Conservation (phyloP, 208 protist species). For the Leishmania tropica region DNA sequence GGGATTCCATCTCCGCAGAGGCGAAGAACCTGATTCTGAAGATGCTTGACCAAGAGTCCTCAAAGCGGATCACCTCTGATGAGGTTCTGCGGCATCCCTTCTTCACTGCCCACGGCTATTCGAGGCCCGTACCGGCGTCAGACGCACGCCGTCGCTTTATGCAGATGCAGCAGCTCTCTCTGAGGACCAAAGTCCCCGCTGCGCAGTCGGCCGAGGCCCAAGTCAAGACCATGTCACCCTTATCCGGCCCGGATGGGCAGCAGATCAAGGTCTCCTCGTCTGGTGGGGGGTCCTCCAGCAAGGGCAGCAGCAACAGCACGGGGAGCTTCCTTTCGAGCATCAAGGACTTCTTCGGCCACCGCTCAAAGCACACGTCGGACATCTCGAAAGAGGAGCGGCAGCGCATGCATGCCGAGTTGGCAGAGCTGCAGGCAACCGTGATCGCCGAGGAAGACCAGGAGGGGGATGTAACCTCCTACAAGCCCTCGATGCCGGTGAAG, state of each 20-base stretch:
- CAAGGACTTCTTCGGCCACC: constrained; percentile 31
- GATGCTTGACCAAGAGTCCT: constrained; percentile 81
- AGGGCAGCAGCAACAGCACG: constrained; percentile 26
- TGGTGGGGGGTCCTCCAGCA: background rate
- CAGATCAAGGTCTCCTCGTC: background rate
- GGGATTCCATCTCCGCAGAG: constrained; percentile 68
- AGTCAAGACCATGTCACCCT: background rate
- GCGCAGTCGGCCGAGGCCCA: constrained; percentile 8
- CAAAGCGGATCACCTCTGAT: constrained; percentile 63
- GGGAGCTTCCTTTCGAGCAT: constrained; percentile 30
- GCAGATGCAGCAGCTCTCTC: constrained; percentile 33
- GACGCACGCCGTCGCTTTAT: constrained; percentile 30
- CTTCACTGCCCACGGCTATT: constrained; percentile 70
- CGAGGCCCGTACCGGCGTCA: constrained; percentile 31
- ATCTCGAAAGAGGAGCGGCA: constrained; percentile 48
- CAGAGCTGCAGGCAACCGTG: constrained; percentile 60
- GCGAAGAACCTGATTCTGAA: constrained; percentile 80
- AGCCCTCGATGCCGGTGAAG: constrained; percentile 43
- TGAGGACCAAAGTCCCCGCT: constrained; percentile 7
- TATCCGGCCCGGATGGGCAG: background rate
- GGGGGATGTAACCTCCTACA: constrained; percentile 75
- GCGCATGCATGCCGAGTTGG: constrained; percentile 58
- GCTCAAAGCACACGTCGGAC: constrained; percentile 30
- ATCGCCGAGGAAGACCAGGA: constrained; percentile 65
- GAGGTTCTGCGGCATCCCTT: constrained; percentile 83